phyloP scores from a whole-genome alignment of 192 early-diverging fungal genomes.

The Coemansia sp. region DNA sequence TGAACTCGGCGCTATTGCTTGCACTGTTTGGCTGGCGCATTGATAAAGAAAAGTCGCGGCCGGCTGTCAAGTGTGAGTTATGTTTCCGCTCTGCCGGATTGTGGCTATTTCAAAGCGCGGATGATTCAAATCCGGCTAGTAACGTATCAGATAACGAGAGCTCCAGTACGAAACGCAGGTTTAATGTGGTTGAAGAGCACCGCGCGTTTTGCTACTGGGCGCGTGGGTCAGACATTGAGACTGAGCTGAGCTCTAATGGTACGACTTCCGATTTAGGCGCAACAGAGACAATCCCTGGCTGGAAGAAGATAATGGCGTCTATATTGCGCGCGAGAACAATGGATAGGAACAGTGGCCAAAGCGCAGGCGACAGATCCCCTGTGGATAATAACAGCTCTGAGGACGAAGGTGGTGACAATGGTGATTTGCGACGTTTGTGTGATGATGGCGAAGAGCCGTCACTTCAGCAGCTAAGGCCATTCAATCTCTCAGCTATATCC shows the following conservation, averaged over 20 bases:
- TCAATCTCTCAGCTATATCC: constrained; percentile 52
- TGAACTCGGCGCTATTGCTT: constrained; percentile 27
- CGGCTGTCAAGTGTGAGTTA: constrained; percentile 38
- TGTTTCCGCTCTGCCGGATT: constrained; percentile 44
- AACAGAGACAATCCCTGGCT: constrained; percentile 28
- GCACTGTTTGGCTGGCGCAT: constrained; percentile 49
- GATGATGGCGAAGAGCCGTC: neutral
- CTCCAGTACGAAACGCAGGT: constrained; percentile 1
- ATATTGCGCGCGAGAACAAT: constrained; percentile 41
- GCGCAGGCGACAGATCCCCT: constrained; percentile 12
- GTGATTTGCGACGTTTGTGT: neutral
- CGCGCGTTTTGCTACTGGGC: constrained; percentile 56
- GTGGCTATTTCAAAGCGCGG: constrained; percentile 37
- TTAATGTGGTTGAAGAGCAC: constrained; percentile 45
- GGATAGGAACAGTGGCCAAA: constrained; percentile 3
- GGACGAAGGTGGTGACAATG: neutral
- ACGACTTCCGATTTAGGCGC: neutral
- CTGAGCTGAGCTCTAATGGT: neutral
- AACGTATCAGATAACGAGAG: neutral
- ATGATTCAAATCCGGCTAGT: neutral
- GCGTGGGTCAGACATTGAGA: constrained; percentile 12
- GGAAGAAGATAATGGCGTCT: constrained; percentile 46
- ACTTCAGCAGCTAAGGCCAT: constrained; percentile 37
- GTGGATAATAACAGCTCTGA: neutral
- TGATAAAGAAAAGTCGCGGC: constrained; percentile 21